Conservation (phyloP, 306 rosid genomes). For the Trichosanthes truncata region DNA sequence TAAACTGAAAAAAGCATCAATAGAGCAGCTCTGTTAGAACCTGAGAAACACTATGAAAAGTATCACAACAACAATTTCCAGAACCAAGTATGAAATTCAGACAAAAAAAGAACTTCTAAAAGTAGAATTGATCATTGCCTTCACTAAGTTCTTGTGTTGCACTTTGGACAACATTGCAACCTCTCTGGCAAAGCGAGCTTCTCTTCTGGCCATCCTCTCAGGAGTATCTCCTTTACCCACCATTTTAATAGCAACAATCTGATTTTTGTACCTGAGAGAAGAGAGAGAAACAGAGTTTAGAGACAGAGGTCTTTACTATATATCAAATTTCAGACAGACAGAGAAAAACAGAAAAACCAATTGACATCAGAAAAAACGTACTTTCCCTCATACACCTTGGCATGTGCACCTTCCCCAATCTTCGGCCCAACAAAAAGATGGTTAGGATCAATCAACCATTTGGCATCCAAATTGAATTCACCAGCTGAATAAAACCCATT, state of each 20-base stretch:
- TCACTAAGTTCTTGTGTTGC: constrained; percentile 84
- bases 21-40: not conserved
- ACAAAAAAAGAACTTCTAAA: not conserved
- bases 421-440: constrained; percentile 84
- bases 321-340: constrained; percentile 1
- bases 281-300: constrained; percentile 10
- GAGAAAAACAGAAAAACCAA: not conserved
- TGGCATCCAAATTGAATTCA: constrained; percentile 11
- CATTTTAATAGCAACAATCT: constrained; percentile 79
- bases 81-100: not conserved
- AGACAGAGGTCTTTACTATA: not conserved
- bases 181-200: constrained; percentile 83
- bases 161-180: constrained; percentile 87
- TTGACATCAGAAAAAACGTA: constrained; percentile 43
- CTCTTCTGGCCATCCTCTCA: constrained; percentile 63
- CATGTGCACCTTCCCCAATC: constrained; percentile 94
- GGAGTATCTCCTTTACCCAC: constrained; percentile 68
- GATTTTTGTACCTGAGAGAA: constrained; percentile 59
- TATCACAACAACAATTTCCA: not conserved
- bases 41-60: not conserved
- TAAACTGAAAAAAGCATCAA: constrained; percentile 41
- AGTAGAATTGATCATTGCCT: constrained; percentile 27
- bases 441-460: constrained; percentile 80
- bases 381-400: constrained; percentile 95
- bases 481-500: constrained; percentile 47